Percentiles rank a stretch among this genome's conserved stretches.
phyloP scores from a whole-genome alignment of 2,329 filamentous ascomycete species.

The Rugonectria rugulosa region DNA sequence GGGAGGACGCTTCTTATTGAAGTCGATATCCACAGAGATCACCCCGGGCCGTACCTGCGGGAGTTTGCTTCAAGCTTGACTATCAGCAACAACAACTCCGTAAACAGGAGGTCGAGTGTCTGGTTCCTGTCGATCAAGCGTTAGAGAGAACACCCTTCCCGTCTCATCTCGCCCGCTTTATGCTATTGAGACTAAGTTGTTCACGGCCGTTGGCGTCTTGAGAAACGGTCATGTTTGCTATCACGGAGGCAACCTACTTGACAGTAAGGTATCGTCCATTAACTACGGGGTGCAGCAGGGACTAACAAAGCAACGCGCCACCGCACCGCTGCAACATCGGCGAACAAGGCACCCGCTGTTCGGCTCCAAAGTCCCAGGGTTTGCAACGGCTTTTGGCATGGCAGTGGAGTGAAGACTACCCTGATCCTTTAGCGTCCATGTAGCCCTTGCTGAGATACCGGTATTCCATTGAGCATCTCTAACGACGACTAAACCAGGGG shows the following conservation, averaged over 20 bases:
- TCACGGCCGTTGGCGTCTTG: neutral
- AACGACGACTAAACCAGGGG: too few relatives aligned
- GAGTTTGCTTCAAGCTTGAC: neutral
- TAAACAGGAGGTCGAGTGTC: slow-evolving; percentile 7
- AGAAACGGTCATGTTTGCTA: neutral
- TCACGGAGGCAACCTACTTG: neutral
- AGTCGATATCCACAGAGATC: too few relatives aligned
- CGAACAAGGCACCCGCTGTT: slow-evolving; percentile 6
- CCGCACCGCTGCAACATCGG: slow-evolving; percentile 6
- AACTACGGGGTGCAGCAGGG: neutral
- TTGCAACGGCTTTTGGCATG: slow-evolving; percentile 17
- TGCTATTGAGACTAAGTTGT: neutral
- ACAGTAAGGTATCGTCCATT: neutral
- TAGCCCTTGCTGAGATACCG: too few relatives aligned
- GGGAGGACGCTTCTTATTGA: slow-evolving; percentile 2
- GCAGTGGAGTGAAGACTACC: slow-evolving; percentile 2
- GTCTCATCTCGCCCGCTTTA: slow-evolving; percentile 7
- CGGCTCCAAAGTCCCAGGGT: slow-evolving; percentile 13
- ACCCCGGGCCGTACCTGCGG: too few relatives aligned
- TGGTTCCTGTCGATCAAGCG: slow-evolving; percentile 20
- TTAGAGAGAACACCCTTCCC: slow-evolving; percentile 9
- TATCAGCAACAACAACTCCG: too few relatives aligned
- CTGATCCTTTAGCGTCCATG: slow-evolving; percentile 11
- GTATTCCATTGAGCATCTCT: too few relatives aligned
- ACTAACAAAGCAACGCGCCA: neutral